Conservation (phyloP, 495 filamentous ascomycete species). For the Penicillium ucsense region DNA sequence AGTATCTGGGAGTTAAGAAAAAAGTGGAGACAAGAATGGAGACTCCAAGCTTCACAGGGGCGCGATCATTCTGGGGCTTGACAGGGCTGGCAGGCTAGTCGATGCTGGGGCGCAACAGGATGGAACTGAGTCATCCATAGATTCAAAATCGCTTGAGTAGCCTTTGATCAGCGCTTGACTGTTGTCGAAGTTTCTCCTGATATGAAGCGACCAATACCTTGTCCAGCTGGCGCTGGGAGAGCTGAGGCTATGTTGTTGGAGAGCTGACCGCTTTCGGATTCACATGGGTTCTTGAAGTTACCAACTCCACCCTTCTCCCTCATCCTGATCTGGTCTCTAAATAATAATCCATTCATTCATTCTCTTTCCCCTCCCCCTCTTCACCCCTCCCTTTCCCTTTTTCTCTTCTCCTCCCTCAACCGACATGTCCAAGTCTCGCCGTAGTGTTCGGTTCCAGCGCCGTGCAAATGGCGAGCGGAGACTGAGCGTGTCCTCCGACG, state of each 20-base stretch:
- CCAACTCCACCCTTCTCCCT: conserved; percentile 11
- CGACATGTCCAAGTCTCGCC: conserved; percentile 63
- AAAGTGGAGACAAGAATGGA: neutral
- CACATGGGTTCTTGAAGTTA: conserved; percentile 18
- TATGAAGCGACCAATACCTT: too few relatives aligned
- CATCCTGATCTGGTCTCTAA: conserved; percentile 3
- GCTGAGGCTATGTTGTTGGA: neutral
- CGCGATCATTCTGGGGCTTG: conserved; percentile 1
- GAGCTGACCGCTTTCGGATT: conserved; percentile 18
- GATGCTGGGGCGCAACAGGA: neutral
- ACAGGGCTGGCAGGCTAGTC: neutral
- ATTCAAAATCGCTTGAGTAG: too few relatives aligned
- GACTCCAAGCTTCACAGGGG: conserved; percentile 1
- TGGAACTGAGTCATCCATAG: too few relatives aligned
- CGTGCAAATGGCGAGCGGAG: conserved; percentile 50
- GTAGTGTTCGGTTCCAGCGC: conserved; percentile 77
- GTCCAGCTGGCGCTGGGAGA: neutral
- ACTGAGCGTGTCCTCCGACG: conserved; percentile 61
- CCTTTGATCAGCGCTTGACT: too few relatives aligned
- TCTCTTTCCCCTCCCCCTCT: conserved; percentile 10
- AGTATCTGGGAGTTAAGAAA: neutral
- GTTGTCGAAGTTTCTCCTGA: too few relatives aligned
- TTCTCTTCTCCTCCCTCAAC: conserved; percentile 5
- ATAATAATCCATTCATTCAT: neutral
- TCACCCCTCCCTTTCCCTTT: conserved; percentile 1